Evolutionary conservation across 2,329 filamentous ascomycete genomes (phyloP).

Genomic region (Parastagonospora avenae): DNA sequence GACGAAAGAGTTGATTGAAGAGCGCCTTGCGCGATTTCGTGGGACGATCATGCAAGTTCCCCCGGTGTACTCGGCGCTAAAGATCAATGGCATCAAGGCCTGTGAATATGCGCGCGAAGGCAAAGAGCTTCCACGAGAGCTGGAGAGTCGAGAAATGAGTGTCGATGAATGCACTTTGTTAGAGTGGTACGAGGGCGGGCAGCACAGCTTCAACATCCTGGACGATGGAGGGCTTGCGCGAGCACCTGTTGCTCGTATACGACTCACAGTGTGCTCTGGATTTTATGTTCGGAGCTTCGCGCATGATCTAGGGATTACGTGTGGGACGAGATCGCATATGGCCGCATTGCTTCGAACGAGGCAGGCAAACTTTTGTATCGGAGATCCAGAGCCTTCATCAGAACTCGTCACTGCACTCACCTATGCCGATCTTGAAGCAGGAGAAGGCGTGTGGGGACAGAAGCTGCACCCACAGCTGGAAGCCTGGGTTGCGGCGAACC

Average conservation of each 20-base stretch:
- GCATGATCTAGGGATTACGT: constrained; percentile 36
- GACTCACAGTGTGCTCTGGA: constrained; percentile 33
- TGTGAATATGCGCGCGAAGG: constrained; percentile 35
- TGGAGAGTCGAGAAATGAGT: constrained; percentile 34
- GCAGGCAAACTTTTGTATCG: constrained; percentile 27
- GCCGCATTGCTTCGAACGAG: constrained; percentile 26
- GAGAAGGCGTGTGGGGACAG: constrained; percentile 29
- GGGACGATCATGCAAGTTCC: constrained; percentile 33
- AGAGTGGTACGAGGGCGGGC: constrained; percentile 27
- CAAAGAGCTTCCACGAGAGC: constrained; percentile 26
- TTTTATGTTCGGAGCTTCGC: constrained; percentile 44
- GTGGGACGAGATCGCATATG: constrained; percentile 32
- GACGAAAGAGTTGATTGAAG: constrained; percentile 21
- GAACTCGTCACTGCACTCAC: constrained; percentile 19
- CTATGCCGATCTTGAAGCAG: constrained; percentile 27
- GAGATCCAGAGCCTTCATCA: constrained; percentile 2
- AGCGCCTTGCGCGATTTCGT: constrained; percentile 21
- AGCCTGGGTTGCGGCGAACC: constrained; percentile 30
- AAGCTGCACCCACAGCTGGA: constrained; percentile 26
- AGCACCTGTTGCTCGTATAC: constrained; percentile 26
- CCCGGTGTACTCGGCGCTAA: constrained; percentile 37
- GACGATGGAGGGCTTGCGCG: constrained; percentile 10
- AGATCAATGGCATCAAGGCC: constrained; percentile 37
- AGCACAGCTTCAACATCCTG: constrained; percentile 21
- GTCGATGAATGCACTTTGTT: constrained; percentile 36